These are phyloP conservation scores for Betula pendula DNA, from an alignment of 306 rosid genomes.

Conservation along the genomic window DNA sequence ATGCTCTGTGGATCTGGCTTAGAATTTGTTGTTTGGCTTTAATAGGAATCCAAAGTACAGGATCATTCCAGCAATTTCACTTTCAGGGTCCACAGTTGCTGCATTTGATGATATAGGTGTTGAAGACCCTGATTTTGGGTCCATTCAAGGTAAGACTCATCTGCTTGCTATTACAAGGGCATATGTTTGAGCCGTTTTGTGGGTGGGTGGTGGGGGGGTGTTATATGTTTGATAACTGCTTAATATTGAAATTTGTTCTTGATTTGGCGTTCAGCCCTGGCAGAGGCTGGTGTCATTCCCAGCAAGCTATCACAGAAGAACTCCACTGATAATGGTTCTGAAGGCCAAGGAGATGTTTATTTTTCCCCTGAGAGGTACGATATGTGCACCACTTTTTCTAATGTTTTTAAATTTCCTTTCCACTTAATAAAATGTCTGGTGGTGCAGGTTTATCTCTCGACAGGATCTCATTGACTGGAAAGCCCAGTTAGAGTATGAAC, in stretches of 20 bases:
- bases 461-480: slow-evolving; percentile 87
- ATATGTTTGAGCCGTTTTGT: not conserved
- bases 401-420: slow-evolving; percentile 21
- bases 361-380: slow-evolving; percentile 77
- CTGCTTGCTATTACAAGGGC: slow-evolving; percentile 3
- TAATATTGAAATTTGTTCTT: slow-evolving; percentile 30
- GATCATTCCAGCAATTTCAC: slow-evolving; percentile 58
- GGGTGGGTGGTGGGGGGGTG: not conserved
- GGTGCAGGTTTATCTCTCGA: slow-evolving; percentile 75
- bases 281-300: slow-evolving; percentile 83
- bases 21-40: slow-evolving; percentile 29
- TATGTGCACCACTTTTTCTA: slow-evolving; percentile 1
- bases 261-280: slow-evolving; percentile 56
- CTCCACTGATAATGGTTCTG: slow-evolving; percentile 34
- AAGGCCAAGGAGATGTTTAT: slow-evolving; percentile 27
- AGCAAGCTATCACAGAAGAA: slow-evolving; percentile 66
- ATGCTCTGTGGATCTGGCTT: slow-evolving; percentile 15
- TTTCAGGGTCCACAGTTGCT: slow-evolving; percentile 54
- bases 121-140: slow-evolving; percentile 64
- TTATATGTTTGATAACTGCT: not conserved
- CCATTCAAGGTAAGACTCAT: slow-evolving; percentile 69
- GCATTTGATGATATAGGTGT: slow-evolving; percentile 68
- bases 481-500: slow-evolving; percentile 75
- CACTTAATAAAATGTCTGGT: slow-evolving; percentile 28
- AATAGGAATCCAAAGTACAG: slow-evolving; percentile 64